Conservation (phyloP, 2,329 filamentous ascomycete species). For the Thielaviopsis musarum region DNA sequence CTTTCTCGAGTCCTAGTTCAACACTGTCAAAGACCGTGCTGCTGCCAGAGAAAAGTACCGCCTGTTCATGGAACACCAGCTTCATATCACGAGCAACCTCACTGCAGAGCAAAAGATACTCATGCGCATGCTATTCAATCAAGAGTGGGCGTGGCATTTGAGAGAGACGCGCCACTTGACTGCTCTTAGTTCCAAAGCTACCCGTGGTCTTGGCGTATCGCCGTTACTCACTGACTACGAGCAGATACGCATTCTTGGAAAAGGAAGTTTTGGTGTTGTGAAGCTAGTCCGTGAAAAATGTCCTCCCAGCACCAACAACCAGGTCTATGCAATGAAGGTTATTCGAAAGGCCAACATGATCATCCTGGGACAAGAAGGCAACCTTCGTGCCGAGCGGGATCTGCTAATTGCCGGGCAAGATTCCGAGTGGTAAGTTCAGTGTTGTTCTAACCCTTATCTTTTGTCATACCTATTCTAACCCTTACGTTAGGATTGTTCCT, state of each 20-base stretch:
- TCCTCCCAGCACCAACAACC: constrained; percentile 19
- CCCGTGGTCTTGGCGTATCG: constrained; percentile 17
- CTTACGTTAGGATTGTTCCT: constrained; percentile 52
- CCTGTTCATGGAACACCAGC: constrained; percentile 26
- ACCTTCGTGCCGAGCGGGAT: constrained; percentile 78
- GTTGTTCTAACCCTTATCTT: neutral
- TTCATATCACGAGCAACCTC: constrained; percentile 39
- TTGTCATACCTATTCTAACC: neutral
- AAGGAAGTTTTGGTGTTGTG: constrained; percentile 89
- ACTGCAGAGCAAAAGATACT: constrained; percentile 36
- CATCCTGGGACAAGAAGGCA: constrained; percentile 77
- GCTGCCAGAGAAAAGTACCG: constrained; percentile 18
- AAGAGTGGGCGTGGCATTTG: constrained; percentile 56
- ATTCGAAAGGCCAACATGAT: constrained; percentile 92
- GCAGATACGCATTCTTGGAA: constrained; percentile 65
- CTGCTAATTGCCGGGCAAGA: constrained; percentile 78
- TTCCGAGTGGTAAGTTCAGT: constrained; percentile 49
- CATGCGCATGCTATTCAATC: constrained; percentile 41
- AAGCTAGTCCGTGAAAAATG: constrained; percentile 56
- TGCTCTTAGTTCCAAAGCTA: constrained; percentile 29
- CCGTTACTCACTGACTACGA: constrained; percentile 43
- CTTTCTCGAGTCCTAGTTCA: constrained; percentile 72
- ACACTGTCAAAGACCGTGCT: constrained; percentile 42
- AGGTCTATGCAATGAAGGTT: constrained; percentile 91
- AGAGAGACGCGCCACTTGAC: constrained; percentile 58